Base-by-base conservation (phyloP, 352 stramenopile genomes). In the Hyaloperonospora brassicae region DNA sequence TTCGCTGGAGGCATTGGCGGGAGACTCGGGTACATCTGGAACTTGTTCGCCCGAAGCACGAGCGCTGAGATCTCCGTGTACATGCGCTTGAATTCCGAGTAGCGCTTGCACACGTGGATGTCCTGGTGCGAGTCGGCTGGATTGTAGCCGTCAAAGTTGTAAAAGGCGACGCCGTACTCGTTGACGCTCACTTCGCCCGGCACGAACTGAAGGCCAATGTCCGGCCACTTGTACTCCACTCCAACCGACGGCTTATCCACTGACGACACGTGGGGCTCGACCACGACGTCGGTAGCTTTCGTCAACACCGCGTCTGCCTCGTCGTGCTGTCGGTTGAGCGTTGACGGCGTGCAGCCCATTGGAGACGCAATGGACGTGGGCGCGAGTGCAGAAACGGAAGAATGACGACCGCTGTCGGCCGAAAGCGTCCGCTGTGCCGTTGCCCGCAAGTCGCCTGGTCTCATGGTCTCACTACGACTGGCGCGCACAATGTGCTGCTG, bases 61-160 rank as follows among this genome's bases (percentile, higher is more conserved):
- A 84, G 59, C 46, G 67, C 75, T 25, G 66, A 57, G 21, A 87
- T 57, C 46, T 77, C 54, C 0, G 49, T 59, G 57, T 87, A 67
- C 42, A 89, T 68, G 8, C 62, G 35, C 61, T 87, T 89, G 62
- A 89, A 87, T 61, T 89, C 76, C 52, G 79, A 87, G 64, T 77
- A 89, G 24, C 79, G 75, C 58, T 89, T 89, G 40, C 68, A 73
- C 35, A 87, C 55, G 52, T 71, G 68, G 2, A 76, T 23, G 13
- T 82, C 66, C 53, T 72, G 62, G 35, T 57, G 69, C 11, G 72
- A 70, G 47, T 82, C 64, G 5, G 66, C 47, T 24, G 64, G 59
- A 55, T 79, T 71, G 2, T 43, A 67, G 43, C 61, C 70, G 51
- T 76, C 65, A 49, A 79, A 85, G 50, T 78, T 76, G 76, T 87